Base-by-base conservation (phyloP, 768 basidiomycete genomes). In the Omphalotus guepiniiformis region DNA sequence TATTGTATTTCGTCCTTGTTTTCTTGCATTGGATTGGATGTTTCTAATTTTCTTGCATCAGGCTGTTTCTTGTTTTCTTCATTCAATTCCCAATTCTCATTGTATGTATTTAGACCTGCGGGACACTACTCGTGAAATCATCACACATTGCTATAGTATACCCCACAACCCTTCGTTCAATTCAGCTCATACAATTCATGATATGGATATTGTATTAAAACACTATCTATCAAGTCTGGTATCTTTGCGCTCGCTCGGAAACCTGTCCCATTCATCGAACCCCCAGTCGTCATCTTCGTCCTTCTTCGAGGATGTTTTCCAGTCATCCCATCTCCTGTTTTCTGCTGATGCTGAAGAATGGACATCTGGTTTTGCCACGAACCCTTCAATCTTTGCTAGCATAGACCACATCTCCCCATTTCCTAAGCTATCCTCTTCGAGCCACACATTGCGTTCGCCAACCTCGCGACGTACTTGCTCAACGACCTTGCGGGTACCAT, bases 391-490 rank as follows among this genome's bases (percentile, higher is more conserved):
- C 37, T 70, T 70, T 15, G 63, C 58, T 23, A 87, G 52, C 32
- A 80, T 63, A 6, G 58, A 60, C 72, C 78, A 77, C 16, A 77
- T 74, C 50, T 80, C 77, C n/a, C 62, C 69, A 16, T 69, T 69
- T 18, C 69, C 76, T 8, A 75, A 46, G 40, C 71, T 66, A 26
- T 57, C 63, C 53, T 77, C 78, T 53, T 79, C 76, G 15, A 72
- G 68, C 71, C 73, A 77, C 15, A 78, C 55, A 41, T 77, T 76
- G 42, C 72, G 70, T 52, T 73, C 71, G 21, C 77, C 79, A 8
- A 85, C 74, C 42, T 89, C 81, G 44, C 78, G 69, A 26, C 88
- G 72, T 16, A 93, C 68, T 13, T 56, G 68, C 48, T 87, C 85
- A 11, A 83, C 74, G 15, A 92, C 59, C 22, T 67, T 67, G 9